A percentile compares a stretch with the other conserved stretches of the same genome.
These are phyloP conservation scores for Leccinum variicolor DNA, from an alignment of 768 basidiomycete genomes.

Conservation along the genomic window DNA sequence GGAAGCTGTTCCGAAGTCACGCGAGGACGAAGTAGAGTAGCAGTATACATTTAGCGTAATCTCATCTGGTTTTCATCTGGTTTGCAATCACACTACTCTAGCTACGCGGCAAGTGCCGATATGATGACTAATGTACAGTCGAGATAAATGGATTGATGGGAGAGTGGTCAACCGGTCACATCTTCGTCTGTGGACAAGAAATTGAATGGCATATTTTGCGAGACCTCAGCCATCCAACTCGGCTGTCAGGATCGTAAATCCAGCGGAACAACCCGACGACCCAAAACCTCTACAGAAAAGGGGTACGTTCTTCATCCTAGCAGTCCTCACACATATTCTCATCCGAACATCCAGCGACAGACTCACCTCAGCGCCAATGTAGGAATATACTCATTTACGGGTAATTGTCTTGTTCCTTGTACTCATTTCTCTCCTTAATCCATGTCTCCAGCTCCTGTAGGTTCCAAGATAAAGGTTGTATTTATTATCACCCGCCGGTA, in stretches of 20 bases:
- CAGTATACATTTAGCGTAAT: no score
- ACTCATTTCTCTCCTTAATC: neutral
- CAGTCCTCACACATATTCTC: neutral
- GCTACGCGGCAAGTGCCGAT: conserved; percentile 12
- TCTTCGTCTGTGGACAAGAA: neutral
- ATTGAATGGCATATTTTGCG: conserved; percentile 65
- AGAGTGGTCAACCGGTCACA: no score
- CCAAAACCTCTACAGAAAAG: conserved; percentile 46
- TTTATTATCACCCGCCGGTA: conserved; percentile 78
- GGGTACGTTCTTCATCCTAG: conserved; percentile 39
- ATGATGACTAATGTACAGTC: conserved; percentile 16
- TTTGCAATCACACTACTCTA: no score
- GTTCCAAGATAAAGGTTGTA: conserved; percentile 83
- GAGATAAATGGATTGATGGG: conserved; percentile 5
- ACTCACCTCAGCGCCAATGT: conserved; percentile 76
- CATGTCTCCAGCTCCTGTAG: conserved; percentile 61
- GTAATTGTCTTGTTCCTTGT: conserved; percentile 38
- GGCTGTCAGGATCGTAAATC: conserved; percentile 72
- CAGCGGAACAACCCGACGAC: conserved; percentile 41
- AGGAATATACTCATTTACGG: conserved; percentile 91
- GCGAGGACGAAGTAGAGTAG: conserved; percentile 1
- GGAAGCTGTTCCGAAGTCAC: conserved; percentile 8
- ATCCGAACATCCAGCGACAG: conserved; percentile 32
- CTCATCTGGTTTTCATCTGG: no score
- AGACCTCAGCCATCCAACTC: conserved; percentile 54